phyloP scores from a whole-genome alignment of 2,329 filamentous ascomycete genomes.

The Cladosporium cucumerinum region DNA sequence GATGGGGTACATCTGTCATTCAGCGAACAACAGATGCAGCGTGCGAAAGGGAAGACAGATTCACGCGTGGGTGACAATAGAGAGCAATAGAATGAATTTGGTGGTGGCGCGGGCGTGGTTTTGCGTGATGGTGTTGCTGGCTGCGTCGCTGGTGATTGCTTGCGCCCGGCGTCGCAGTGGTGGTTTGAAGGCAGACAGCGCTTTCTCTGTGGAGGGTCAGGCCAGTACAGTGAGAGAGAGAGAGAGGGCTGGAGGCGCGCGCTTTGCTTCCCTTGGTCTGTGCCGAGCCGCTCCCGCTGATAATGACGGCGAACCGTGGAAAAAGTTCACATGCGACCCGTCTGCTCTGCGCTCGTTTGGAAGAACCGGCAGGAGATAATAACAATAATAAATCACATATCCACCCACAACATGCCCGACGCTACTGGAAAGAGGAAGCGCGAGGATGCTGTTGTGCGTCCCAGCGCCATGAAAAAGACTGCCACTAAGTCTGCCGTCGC shows the following conservation, averaged over 20 bases:
- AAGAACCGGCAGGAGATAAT: background rate
- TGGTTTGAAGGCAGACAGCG: background rate
- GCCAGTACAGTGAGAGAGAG: background rate
- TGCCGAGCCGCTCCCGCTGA: background rate
- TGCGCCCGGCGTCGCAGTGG: conserved; percentile 1
- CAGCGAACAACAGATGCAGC: conserved; percentile 31
- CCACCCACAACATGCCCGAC: conserved; percentile 1
- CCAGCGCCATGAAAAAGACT: conserved; percentile 21
- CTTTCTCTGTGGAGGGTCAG: background rate
- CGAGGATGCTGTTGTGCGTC: conserved; percentile 14
- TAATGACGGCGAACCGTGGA: background rate
- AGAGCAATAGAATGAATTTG: background rate
- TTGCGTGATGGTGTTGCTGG: background rate
- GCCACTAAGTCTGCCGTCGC: conserved; percentile 15
- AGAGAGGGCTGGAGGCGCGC: background rate
- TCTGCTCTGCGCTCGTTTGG: background rate
- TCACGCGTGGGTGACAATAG: background rate
- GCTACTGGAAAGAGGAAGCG: conserved; percentile 24
- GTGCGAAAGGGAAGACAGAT: background rate
- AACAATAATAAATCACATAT: background rate
- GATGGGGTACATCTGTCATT: conserved; percentile 40
- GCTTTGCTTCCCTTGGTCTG: background rate
- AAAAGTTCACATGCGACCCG: background rate
- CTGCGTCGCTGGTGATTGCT: background rate
- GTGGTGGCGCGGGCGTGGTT: background rate